Percentiles rank a stretch among this genome's conserved stretches.
Conservation (phyloP, 257 asterid genomes). For the Osmanthus fragrans region DNA sequence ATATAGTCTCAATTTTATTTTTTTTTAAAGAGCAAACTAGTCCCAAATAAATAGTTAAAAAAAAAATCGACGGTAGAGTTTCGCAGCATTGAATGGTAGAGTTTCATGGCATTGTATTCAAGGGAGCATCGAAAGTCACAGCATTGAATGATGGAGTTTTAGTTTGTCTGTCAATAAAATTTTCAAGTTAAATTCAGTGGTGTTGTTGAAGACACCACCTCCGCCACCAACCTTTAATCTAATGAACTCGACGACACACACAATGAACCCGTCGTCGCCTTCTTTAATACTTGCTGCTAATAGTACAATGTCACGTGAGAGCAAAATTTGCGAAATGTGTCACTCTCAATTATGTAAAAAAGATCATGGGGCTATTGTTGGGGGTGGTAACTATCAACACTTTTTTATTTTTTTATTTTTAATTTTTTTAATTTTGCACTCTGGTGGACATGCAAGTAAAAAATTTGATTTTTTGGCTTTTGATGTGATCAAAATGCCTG, state of each 20-base stretch:
- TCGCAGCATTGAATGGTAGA: constrained; percentile 79
- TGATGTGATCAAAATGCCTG: constrained; percentile 70
- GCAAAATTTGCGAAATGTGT: constrained; percentile 38
- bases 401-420: constrained; percentile 30
- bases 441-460: constrained; percentile 47
- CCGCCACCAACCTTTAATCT: constrained; percentile 30
- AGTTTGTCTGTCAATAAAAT: no score
- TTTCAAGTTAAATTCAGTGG: no score
- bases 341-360: constrained; percentile 52
- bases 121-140: constrained; percentile 26
- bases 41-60: no score
- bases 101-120: constrained; percentile 45
- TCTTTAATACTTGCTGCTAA: constrained; percentile 35
- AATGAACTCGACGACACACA: constrained; percentile 51
- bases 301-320: constrained; percentile 24
- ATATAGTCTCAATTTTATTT: no score
- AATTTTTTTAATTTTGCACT: constrained; percentile 26
- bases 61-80: constrained; percentile 27
- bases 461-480: constrained; percentile 44
- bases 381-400: constrained; percentile 78
- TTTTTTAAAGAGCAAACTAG: no score
- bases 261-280: constrained; percentile 29
- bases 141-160: no score
- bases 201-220: no score
- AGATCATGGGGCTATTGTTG: constrained; percentile 70